A percentile compares a stretch with the other conserved stretches of the same genome.
These are phyloP conservation scores for Echinosophora koreensis DNA, from an alignment of 306 rosid species.

Conservation along the genomic window DNA sequence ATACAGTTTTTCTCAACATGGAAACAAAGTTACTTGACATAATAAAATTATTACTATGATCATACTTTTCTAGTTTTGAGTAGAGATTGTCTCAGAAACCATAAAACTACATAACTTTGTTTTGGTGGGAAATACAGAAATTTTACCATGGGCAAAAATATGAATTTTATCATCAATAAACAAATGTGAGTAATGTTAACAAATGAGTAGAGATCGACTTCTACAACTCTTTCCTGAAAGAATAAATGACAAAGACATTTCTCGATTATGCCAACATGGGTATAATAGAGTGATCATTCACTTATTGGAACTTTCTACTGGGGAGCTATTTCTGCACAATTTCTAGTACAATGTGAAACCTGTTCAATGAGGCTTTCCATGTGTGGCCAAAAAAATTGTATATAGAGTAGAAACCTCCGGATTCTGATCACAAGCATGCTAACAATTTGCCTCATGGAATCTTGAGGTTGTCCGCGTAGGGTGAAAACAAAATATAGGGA, in stretches of 20 bases:
- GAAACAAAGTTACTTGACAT: background rate
- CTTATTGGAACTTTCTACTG: constrained; percentile 71
- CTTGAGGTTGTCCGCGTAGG: constrained; percentile 48
- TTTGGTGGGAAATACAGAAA: background rate
- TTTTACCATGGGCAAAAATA: constrained; percentile 34
- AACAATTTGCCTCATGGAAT: constrained; percentile 52
- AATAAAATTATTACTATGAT: background rate
- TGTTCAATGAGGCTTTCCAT: constrained; percentile 56
- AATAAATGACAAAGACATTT: constrained; percentile 60
- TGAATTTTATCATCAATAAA: constrained; percentile 60
- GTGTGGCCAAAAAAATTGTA: constrained; percentile 47
- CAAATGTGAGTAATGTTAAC: constrained; percentile 66
- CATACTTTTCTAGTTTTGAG: background rate
- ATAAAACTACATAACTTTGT: background rate
- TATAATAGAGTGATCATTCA: constrained; percentile 53
- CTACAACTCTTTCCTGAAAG: constrained; percentile 68
- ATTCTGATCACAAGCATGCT: constrained; percentile 53
- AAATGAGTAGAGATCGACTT: constrained; percentile 54
- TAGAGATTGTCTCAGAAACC: background rate
- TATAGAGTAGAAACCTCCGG: constrained; percentile 48
- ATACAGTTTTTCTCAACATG: background rate
- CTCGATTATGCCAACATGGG: constrained; percentile 60
- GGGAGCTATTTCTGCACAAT: constrained; percentile 67
- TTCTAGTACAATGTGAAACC: constrained; percentile 70
- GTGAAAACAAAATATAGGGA: constrained; percentile 52